Evolutionary conservation across 306 rosid species (phyloP).

Genomic region (Castanea crenata): DNA sequence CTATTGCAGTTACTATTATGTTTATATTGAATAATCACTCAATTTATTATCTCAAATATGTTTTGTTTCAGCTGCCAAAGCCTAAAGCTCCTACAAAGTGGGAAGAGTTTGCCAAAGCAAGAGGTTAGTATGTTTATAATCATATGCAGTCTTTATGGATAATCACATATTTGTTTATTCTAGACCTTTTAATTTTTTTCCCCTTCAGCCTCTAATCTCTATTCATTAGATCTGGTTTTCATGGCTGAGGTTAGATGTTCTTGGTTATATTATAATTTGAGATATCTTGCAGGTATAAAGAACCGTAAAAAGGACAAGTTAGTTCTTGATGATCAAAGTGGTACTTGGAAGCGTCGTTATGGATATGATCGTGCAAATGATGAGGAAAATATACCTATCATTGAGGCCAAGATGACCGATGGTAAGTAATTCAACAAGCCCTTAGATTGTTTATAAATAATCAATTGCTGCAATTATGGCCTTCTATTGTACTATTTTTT

Average conservation of each 20-base stretch:
- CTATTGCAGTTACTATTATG: background rate
- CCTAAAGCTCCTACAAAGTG: slow-evolving; percentile 91
- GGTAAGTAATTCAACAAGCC: slow-evolving; percentile 46
- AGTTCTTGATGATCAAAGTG: slow-evolving; percentile 59
- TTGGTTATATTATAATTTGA: background rate
- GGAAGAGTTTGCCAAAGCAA: slow-evolving; percentile 79
- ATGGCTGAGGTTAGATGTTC: background rate
- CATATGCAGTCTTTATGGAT: background rate
- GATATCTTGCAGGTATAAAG: slow-evolving; percentile 61
- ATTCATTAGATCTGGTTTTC: slow-evolving; percentile 3
- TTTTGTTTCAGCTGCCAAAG: slow-evolving; percentile 62
- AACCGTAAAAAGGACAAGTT: slow-evolving; percentile 70
- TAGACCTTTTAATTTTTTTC: background rate
- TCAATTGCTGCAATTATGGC: background rate
- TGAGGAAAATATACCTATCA: slow-evolving; percentile 77
- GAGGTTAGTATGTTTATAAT: slow-evolving; percentile 47
- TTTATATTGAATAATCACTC: background rate
- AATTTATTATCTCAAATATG: background rate
- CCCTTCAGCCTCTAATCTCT: background rate
- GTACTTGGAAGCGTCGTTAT: slow-evolving; percentile 75
- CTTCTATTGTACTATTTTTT: background rate
- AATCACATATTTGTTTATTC: background rate
- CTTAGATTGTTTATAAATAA: background rate
- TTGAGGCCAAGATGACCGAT: slow-evolving; percentile 82
- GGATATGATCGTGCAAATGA: slow-evolving; percentile 94